Base-by-base conservation (phyloP, 2,329 filamentous ascomycete genomes). In the Aspergillus intermedius region DNA sequence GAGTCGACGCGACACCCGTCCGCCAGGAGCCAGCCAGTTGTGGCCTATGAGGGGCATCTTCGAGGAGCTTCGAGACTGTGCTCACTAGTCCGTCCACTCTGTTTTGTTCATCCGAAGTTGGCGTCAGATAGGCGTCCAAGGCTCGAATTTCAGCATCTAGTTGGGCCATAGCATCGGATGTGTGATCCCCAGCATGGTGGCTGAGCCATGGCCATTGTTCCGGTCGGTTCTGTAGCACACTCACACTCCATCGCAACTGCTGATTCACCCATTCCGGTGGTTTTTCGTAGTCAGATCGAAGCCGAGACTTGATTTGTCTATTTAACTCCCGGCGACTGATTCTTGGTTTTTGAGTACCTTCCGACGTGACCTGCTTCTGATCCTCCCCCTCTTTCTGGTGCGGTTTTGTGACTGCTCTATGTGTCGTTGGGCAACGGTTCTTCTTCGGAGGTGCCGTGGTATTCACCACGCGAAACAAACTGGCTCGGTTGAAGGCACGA, bases 11-110 rank as follows among this genome's bases (percentile, higher is more conserved):
- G 32, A 82, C 63, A 7, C 78, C 77, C 12, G 74, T 81, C 9
- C 64, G 61, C 48, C 76, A 69, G 7, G 80, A 82, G 15, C 81
- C 81, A 49, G 79, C 77, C 2, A 77, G 51, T 49, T 77, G 68
- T 5, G 71, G 65, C 8, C 59, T 47, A 35, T 60, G 52, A 10
- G 62, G 60, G 17, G 50, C 50, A 15, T 54, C 42, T 53, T 62
- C 54, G 42, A 72, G 45, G 40, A 60, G 43, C 48, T 55, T 46
- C 62, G 57, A 48, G 9, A 73, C 44, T 17, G 67, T 60, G 17
- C 47, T 42, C 5, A 59, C 49, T 3, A 71, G 51, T 6, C 49
- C 58, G 17, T 59, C 45, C 5, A 66, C 58, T 12, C 49, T 58
- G 13, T 60, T 52, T 17, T 61, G 54, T 62, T 83, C 79, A 10